Evolutionary conservation across 345 rosid species (phyloP), one percentile per base, ranked within the genome.

Genomic region (Crucihimalaya himalaica): DNA sequence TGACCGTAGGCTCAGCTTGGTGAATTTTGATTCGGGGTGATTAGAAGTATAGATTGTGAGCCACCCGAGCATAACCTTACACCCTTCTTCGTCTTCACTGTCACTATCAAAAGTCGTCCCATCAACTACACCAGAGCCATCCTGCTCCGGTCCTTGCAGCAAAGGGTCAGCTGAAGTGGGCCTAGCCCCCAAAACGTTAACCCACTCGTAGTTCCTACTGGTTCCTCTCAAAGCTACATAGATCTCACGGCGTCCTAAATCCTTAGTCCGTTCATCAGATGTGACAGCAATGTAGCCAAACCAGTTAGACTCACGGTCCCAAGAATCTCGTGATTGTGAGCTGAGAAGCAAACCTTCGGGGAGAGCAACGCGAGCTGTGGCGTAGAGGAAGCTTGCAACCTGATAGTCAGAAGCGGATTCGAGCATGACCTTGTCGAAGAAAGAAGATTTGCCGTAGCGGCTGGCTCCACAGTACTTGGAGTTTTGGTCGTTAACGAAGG

Each of bases 291-390:
- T 83, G 84, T 86, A 93, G 55, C 97, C 97, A 32, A 93, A 86
- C 98, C 98, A 93, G 82, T 93, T 93, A 15, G 97, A 87, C 70
- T 93, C 98, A n/a, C 94, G 88, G 81, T 93, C 98, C 92, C 98
- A 89, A 5, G 90, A 79, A 32, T 91, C 97, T 4, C 94, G 81
- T 5, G 97, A 86, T 39, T 40, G 77, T 5, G 97, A 86, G 58
- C 62, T 92, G 75, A 91, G 88, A 51, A 93, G 72, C 78, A 93
- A 82, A 39, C 86, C 87, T 77, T 86, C 81, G 0, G 86, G 83
- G 46, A 80, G 42, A 66, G 84, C 70, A 52, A 93, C 81, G 3
- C 84, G 89, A 14, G 97, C 96, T 1, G 97, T 88, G 68, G 84
- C 98, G 51, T 93, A 93, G 61, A 93, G 93, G 47, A 88, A 93